Base-by-base conservation (phyloP, 345 rosid species). In the Eucalyptus erythrocorys region DNA sequence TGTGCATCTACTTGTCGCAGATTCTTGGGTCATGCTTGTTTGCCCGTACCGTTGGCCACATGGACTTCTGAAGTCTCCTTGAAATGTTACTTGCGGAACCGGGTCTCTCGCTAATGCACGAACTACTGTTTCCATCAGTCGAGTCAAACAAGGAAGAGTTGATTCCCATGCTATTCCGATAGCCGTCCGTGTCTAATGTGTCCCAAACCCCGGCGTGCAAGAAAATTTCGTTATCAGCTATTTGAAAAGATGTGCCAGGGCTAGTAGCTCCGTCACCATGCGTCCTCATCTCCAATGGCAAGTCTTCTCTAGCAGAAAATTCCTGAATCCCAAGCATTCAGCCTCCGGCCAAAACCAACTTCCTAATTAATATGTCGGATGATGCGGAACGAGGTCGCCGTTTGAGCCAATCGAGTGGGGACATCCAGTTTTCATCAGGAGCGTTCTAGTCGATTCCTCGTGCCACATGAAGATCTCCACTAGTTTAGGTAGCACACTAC, bases 381-480 rank as follows among this genome's bases (percentile, higher is more conserved):
- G 97, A 93, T 5, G 95, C 94, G 87, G 96, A 94, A 11, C 87
- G 92, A 6, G 98, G 97, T 84, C 92, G 90, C 57, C 91, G 95
- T 89, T 91, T 94, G 48, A 96, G 97, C 8, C 96, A 93, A 93
- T 97, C 99, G 27, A 97, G 96, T 1, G 98, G 94, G 87, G 98
- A 95, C 99, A 96, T 90, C 57, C 95, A 97, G 85, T 95, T 87
- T 34, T 90, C 91, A 87, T 96, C 97, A 4, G 91, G 90, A 47
- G 91, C 88, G 90, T 97, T 97, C 32, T 96, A 95, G 89, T 96
- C 89, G 80, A 96, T 93, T 4, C 93, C 94, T 81, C 55, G 92
- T 45, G 94, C 96, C 85, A 93, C 97, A 96, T 94, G 82, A 96
- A 92, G 68, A 97, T 93, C 92, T 94, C 94, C 71, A 95, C 95